Percentiles rank a stretch among this genome's conserved stretches.
phyloP scores from a whole-genome alignment of 495 filamentous ascomycete species.

The Neurospora sp. region DNA sequence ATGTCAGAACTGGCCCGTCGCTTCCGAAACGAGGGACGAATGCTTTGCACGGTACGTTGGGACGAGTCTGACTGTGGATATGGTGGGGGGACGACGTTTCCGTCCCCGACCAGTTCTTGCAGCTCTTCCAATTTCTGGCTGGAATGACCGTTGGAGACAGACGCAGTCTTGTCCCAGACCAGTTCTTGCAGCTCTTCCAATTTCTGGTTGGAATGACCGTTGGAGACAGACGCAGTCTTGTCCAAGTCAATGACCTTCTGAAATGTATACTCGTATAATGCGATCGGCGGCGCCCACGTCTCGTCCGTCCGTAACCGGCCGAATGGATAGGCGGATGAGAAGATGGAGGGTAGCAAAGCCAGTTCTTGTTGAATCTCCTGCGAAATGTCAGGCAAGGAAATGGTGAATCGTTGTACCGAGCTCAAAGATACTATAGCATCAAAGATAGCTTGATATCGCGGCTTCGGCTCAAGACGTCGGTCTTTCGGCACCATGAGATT shows the following conservation, averaged over 20 bases:
- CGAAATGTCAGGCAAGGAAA: background rate
- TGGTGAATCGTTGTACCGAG: background rate
- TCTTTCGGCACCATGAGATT: background rate
- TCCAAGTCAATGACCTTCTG: background rate
- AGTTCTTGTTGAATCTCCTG: background rate
- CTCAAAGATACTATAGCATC: background rate
- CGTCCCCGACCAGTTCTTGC: background rate
- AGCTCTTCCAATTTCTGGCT: background rate
- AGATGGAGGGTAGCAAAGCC: background rate
- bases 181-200: background rate
- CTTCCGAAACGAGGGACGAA: background rate
- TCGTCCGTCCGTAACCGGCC: background rate
- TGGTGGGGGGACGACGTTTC: background rate
- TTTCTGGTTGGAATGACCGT: no score
- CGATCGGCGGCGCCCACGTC: background rate
- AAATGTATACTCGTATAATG: background rate
- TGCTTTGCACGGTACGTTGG: background rate
- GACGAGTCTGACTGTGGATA: background rate
- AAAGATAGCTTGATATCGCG: background rate
- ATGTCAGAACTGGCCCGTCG: background rate
- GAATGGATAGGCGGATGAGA: background rate
- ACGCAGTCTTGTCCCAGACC: background rate
- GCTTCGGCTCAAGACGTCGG: conserved; percentile 1
- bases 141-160: no score
- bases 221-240: no score